Evolutionary conservation across 768 basidiomycete genomes (phyloP).

Genomic region (Macrolepiota dolichaula): DNA sequence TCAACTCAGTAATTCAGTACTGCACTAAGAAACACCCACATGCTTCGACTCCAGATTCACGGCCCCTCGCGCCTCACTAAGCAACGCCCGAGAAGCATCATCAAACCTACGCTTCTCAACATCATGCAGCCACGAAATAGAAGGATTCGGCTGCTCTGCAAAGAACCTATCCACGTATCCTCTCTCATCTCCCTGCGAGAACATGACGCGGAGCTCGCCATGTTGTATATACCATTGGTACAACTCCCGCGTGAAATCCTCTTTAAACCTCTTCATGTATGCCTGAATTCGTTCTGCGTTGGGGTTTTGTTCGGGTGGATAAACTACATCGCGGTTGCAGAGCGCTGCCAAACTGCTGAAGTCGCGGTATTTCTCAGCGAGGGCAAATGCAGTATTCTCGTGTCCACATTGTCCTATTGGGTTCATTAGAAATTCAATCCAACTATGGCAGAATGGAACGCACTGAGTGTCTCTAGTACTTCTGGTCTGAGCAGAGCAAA

Average conservation of each 20-base stretch:
- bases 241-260: constrained; percentile 85
- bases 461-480: constrained; percentile 78
- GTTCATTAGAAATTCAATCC: neutral
- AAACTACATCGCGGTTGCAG: constrained; percentile 67
- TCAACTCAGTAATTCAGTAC: constrained; percentile 13
- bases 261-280: constrained; percentile 77
- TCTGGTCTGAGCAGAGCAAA: constrained; percentile 74
- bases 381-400: constrained; percentile 65
- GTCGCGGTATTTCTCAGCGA: constrained; percentile 87
- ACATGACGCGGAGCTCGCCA: constrained; percentile 79
- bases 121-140: constrained; percentile 87
- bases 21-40: constrained; percentile 40
- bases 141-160: constrained; percentile 47
- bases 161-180: constrained; percentile 76
- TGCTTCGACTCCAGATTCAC: constrained; percentile 69
- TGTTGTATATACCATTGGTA: constrained; percentile 93
- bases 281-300: constrained; percentile 56
- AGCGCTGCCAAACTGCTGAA: constrained; percentile 83
- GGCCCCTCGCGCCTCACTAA: constrained; percentile 56
- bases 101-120: constrained; percentile 66
- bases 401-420: constrained; percentile 62
- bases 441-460: constrained; percentile 21
- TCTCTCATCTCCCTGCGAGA: constrained; percentile 69
- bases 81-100: constrained; percentile 60
- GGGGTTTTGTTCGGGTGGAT: constrained; percentile 62